Base-by-base conservation (phyloP, 2,329 filamentous ascomycete species). In the Leptographium wingfieldii region DNA sequence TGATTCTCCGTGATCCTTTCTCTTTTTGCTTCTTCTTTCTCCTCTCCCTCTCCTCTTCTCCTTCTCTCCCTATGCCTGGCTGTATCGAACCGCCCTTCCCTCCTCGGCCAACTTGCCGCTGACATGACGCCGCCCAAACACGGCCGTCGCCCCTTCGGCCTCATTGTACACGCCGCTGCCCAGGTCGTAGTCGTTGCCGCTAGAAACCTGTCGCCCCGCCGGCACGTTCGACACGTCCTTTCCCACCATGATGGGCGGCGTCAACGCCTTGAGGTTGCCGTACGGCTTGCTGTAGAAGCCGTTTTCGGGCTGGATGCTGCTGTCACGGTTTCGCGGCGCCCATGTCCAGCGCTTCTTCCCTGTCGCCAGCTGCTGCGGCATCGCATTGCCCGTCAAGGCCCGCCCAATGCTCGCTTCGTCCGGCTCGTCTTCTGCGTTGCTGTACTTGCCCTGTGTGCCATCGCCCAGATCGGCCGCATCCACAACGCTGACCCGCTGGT, bases 21-120 rank as follows among this genome's bases (percentile, higher is more conserved):
- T 35, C 33, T 35, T 35, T 9, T 35, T 9, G 2, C 33, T 11
- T 35, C 33, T 35, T 10, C 33, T 35, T 11, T 9, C 33, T 35
- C 33, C 10, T 35, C 33, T 35, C 33, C 33, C 33, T 10, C 9
- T 9, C 9, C 33, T 10, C 33, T 14, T 38, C 10, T 38, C 35
- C 12, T 14, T 38, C 35, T 38, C 35, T 38, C 38, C 11, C 38
- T 40, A 40, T 19, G 27, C 49, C 49, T 52, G 49, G 25, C 49
- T 29, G 10, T 19, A 22, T 38, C 52, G 9, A 14, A 19, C 25
- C 66, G 59, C 59, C 59, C 53, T 73, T 2, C 87, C 87, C 69
- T 92, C 88, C 69, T 91, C 87, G 0, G 80, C 86, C 59, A 84
- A 72, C 74, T 87, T 89, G 1, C 87, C 88, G 68, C 86, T 90